Base-by-base conservation (phyloP, 1,139 yeast genomes). In the Zhuliangozyma parablackwelliae region DNA sequence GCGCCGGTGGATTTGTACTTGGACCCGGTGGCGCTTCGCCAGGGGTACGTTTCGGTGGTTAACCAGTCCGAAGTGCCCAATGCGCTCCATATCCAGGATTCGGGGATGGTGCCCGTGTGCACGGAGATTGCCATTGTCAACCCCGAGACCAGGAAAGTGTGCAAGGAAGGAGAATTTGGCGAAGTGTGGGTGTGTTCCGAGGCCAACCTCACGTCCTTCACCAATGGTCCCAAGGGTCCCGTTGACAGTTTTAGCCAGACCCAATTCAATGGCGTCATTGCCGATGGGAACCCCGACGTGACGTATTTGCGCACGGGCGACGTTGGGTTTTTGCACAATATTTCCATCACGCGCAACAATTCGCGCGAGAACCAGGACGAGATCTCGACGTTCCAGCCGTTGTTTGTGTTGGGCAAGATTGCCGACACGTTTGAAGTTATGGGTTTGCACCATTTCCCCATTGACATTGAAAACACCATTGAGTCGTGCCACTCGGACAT, bases 151-250 rank as follows among this genome's bases (percentile, higher is more conserved):
- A 62, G 77, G 34, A 64, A 67, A 36, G 64, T 89, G 12, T 92
- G 98, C 57, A 78, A 76, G 43, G 83, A 82, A 40, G 97, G 97
- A n/a, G 98, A 94, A 57, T 82, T 80, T 57, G 99, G 99, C 29
- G 98, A 92, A 61, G 89, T 92, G 32, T 92, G 98, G 98, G 94
- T 92, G 2, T 78, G 85, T 44, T 84, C 96, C 1, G 96, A 89
- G 48, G 95, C 92, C 1, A 88, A 82, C 49, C 81, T 81, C 28
- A 57, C 69, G 7, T 76, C 78, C 4, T 82, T 82, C 54, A 77
- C 81, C 34, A 73, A 75, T 42, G 78, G 81, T 2, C 76, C 78
- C 1, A 63, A 64, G 32, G 77, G 75, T 0, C 76, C 76, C 2
- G 53, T 51, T 5, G 75, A 70, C 43, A 54, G 51, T 13, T 68